phyloP scores from a whole-genome alignment of 1,284 basidiomycete genomes.

The Papiliotrema fonsecae region DNA sequence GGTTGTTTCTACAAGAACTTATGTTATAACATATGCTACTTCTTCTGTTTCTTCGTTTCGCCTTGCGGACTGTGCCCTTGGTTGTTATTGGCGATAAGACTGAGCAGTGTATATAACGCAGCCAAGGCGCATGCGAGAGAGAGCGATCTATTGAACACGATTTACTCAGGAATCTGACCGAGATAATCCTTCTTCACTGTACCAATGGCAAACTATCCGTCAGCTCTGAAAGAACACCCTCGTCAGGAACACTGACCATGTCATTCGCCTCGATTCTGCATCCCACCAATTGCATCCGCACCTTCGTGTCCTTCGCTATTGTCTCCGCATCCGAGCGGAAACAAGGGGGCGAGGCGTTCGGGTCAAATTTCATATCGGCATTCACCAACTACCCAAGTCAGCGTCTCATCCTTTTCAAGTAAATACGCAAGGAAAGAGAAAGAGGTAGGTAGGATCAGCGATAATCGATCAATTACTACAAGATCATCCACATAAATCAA shows the following conservation, averaged over 20 bases:
- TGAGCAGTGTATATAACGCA: too few relatives aligned
- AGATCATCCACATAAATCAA: constrained; percentile 48
- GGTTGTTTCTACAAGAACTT: background rate
- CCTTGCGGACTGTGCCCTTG: background rate
- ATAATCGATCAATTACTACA: constrained; percentile 48
- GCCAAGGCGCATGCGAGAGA: background rate
- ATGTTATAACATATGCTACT: background rate
- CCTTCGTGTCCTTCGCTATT: constrained; percentile 87
- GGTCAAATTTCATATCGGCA: constrained; percentile 86
- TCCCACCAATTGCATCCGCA: constrained; percentile 93
- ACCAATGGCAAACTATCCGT: constrained; percentile 74
- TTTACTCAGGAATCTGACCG: constrained; percentile 61
- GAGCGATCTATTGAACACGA: background rate
- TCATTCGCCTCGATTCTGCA: constrained; percentile 96
- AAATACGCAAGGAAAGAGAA: constrained; percentile 1
- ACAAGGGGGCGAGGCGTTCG: constrained; percentile 85
- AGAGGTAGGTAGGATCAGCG: constrained; percentile 24
- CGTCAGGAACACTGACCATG: constrained; percentile 60
- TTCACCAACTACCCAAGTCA: constrained; percentile 69
- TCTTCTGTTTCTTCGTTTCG: background rate
- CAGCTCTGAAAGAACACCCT: background rate
- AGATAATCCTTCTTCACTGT: constrained; percentile 93
- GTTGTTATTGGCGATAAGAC: background rate
- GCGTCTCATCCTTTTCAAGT: background rate
- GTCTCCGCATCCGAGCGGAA: constrained; percentile 86